Evolutionary conservation across 2,329 filamentous ascomycete genomes (phyloP).

Genomic region (Celoporthe dispersa): DNA sequence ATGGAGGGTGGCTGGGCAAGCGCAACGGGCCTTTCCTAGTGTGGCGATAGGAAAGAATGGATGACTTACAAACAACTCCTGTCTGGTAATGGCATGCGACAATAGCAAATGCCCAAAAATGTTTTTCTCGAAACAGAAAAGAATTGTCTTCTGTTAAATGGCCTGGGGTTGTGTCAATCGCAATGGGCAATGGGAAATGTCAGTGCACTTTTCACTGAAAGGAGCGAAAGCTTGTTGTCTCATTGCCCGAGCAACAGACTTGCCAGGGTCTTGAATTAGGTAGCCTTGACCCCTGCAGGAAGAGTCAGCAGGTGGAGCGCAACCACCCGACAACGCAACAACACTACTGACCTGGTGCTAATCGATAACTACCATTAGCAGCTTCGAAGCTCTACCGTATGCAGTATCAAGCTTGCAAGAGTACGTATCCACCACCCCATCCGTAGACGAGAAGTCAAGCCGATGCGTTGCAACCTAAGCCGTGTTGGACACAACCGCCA

Average conservation of each 20-base stretch:
- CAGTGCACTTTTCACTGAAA: conserved; percentile 21
- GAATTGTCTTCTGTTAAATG: conserved; percentile 8
- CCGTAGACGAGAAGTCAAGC: not conserved
- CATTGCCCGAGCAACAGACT: conserved; percentile 27
- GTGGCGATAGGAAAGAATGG: not conserved
- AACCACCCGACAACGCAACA: not conserved
- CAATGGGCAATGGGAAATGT: conserved; percentile 10
- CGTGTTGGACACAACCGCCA: not conserved
- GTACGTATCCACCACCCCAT: not conserved
- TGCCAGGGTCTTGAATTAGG: not conserved
- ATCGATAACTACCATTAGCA: not conserved
- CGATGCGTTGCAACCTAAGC: not conserved
- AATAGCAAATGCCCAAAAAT: conserved; percentile 16
- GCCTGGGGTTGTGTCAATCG: not conserved
- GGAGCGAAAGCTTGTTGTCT: conserved; percentile 26
- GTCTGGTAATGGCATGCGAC: conserved; percentile 14
- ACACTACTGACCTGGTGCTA: not conserved
- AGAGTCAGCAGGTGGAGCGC: not conserved
- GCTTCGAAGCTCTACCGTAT: not conserved
- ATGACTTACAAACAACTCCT: conserved; percentile 18
- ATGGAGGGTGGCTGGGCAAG: conserved; percentile 13
- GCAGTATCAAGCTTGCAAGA: too few relatives aligned
- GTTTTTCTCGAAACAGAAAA: not conserved
- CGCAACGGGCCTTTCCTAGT: not conserved
- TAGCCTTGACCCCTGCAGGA: conserved; percentile 9